phyloP scores from a whole-genome alignment of 78 protist genomes.

The Planoprotostelium fungivorum region DNA sequence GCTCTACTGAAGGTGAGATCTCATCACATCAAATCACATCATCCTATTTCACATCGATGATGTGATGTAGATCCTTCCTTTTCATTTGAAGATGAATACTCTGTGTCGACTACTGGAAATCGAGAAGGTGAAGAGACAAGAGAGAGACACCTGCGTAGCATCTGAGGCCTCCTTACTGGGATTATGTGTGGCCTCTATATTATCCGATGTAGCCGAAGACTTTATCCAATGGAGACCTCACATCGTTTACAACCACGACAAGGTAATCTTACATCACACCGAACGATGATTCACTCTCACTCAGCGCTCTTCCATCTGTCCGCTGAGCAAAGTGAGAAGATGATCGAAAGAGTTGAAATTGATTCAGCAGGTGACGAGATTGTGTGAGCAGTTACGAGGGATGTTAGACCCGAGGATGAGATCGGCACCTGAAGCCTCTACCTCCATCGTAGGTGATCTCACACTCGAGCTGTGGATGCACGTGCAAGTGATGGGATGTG shows the following conservation, averaged over 20 bases:
- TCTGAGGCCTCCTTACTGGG: background rate
- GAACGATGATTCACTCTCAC: too few relatives aligned
- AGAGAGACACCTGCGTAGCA: background rate
- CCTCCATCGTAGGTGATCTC: background rate
- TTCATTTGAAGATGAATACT: background rate
- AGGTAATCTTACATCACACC: too few relatives aligned
- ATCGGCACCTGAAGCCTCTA: background rate
- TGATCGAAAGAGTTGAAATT: background rate
- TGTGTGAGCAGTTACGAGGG: background rate
- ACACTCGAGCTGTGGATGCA: background rate
- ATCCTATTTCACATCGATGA: background rate
- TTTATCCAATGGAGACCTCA: background rate
- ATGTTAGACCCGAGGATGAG: background rate
- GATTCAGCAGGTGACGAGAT: background rate
- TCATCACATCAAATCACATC: too few relatives aligned
- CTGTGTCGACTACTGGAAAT: background rate
- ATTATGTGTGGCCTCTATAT: background rate
- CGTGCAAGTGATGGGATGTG: background rate
- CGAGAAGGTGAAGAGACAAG: background rate
- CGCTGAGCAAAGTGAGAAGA: too few relatives aligned
- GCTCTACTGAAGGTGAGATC: background rate
- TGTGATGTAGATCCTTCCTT: background rate
- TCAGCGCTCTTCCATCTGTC: too few relatives aligned
- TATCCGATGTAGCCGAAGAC: background rate
- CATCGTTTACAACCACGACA: too few relatives aligned